Conservation (phyloP, 352 stramenopile genomes). For the Pythium apleroticum region DNA sequence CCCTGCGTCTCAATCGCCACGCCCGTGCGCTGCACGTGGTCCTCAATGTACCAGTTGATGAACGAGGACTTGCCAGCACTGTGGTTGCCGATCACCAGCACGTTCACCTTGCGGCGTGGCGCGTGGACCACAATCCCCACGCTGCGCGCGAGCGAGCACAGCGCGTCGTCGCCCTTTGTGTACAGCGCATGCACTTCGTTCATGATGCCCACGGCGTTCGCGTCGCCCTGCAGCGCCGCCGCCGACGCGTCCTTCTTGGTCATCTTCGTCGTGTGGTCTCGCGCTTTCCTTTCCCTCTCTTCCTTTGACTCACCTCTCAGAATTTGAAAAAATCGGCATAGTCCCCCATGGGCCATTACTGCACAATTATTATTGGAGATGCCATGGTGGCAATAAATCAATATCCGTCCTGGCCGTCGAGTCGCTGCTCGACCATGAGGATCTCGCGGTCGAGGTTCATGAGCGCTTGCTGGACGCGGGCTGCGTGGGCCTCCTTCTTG, state of each 20-base stretch:
- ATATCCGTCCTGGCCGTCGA: constrained; percentile 9
- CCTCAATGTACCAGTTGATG: constrained; percentile 69
- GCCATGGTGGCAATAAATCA: neutral
- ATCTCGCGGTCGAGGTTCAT: constrained; percentile 44
- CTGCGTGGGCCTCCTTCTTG: constrained; percentile 33
- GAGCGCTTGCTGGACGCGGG: constrained; percentile 33
- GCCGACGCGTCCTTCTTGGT: constrained; percentile 1
- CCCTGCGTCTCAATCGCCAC: constrained; percentile 68
- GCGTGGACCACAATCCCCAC: constrained; percentile 42
- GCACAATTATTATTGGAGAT: neutral
- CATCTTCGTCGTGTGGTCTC: constrained; percentile 6
- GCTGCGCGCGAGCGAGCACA: constrained; percentile 31
- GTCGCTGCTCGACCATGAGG: constrained; percentile 26
- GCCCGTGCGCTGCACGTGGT: constrained; percentile 60
- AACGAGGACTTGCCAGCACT: constrained; percentile 74
- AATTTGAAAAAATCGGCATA: neutral
- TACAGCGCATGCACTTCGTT: constrained; percentile 40
- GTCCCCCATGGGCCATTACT: neutral
- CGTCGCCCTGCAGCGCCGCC: constrained; percentile 20
- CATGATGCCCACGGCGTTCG: constrained; percentile 39
- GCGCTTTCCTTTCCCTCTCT: neutral
- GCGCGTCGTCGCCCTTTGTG: constrained; percentile 26
- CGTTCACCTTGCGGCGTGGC: constrained; percentile 64
- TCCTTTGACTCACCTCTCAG: neutral
- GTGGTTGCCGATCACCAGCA: constrained; percentile 76